Percentiles rank a stretch among this genome's conserved stretches.
These are phyloP conservation scores for Zygoascus bituminiphila DNA, from an alignment of 805 yeast genomes.

Conservation along the genomic window DNA sequence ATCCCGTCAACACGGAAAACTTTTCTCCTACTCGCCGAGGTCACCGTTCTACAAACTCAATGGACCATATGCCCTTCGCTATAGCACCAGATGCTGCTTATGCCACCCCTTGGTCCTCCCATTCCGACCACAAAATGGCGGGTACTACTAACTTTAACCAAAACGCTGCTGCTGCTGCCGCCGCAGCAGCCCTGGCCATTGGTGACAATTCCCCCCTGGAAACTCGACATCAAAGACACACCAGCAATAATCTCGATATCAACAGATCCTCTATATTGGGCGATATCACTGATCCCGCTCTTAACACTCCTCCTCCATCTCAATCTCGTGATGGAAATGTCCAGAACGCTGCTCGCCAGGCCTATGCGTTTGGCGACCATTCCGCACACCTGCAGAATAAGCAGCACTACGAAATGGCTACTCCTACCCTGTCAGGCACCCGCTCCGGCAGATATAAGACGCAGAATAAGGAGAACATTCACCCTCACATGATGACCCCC, in stretches of 20 bases:
- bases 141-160: background rate
- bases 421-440: slow-evolving; percentile 3
- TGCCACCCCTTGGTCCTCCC: slow-evolving; percentile 2
- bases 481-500: background rate
- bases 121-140: background rate
- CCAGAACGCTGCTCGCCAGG: background rate
- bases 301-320: slow-evolving; percentile 20
- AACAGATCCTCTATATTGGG: slow-evolving; percentile 1
- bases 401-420: background rate
- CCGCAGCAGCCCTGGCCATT: background rate
- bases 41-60: background rate
- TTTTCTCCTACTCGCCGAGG: background rate
- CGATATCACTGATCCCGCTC: slow-evolving; percentile 12
- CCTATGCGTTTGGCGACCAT: background rate
- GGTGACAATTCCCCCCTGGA: slow-evolving; percentile 3
- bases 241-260: background rate
- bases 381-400: slow-evolving; percentile 1
- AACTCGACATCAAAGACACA: background rate
- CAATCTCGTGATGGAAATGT: slow-evolving; percentile 7
- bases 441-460: background rate
- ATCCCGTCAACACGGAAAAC: slow-evolving; percentile 2
- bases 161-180: background rate
- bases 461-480: slow-evolving; percentile 5
- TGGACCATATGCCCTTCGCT: background rate
- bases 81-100: background rate